Conservation (phyloP, 2,329 filamentous ascomycete species). For the Xylariaceae sp. region DNA sequence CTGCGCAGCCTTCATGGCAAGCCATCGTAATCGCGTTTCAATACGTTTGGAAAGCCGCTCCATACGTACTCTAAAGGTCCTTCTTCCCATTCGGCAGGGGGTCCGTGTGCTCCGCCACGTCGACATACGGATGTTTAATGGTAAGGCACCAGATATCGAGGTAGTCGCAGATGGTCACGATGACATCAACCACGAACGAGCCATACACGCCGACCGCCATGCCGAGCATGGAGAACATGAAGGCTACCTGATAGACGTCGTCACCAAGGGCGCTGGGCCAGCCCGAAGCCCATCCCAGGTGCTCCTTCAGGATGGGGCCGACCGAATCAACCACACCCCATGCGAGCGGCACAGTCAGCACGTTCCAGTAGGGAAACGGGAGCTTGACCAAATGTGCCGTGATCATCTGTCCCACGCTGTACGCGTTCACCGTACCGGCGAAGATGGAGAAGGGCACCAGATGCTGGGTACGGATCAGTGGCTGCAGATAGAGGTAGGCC, state of each 20-base stretch:
- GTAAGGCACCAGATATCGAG: slow-evolving; percentile 97
- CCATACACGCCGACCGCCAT: slow-evolving; percentile 86
- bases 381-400: slow-evolving; percentile 86
- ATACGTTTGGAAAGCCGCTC: no score
- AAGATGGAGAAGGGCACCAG: slow-evolving; percentile 87
- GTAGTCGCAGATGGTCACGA: slow-evolving; percentile 96
- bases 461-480: slow-evolving; percentile 73
- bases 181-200: slow-evolving; percentile 95
- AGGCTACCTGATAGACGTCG: slow-evolving; percentile 82
- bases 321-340: slow-evolving; percentile 75
- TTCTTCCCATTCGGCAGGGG: slow-evolving; percentile 31
- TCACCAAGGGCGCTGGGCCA: slow-evolving; percentile 73
- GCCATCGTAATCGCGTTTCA: no score
- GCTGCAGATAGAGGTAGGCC: slow-evolving; percentile 78
- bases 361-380: slow-evolving; percentile 84
- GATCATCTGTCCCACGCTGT: slow-evolving; percentile 93
- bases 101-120: slow-evolving; percentile 34
- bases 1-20: no score
- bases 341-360: slow-evolving; percentile 71
- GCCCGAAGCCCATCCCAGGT: slow-evolving; percentile 56
- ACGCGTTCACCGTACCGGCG: slow-evolving; percentile 85
- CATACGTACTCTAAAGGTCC: no score
- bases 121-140: slow-evolving; percentile 75
- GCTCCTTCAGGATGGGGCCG: slow-evolving; percentile 60
- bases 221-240: slow-evolving; percentile 83